Percentiles rank a stretch among this genome's conserved stretches.
Conservation (phyloP, 805 yeast species). For the Limtongia smithiae region DNA sequence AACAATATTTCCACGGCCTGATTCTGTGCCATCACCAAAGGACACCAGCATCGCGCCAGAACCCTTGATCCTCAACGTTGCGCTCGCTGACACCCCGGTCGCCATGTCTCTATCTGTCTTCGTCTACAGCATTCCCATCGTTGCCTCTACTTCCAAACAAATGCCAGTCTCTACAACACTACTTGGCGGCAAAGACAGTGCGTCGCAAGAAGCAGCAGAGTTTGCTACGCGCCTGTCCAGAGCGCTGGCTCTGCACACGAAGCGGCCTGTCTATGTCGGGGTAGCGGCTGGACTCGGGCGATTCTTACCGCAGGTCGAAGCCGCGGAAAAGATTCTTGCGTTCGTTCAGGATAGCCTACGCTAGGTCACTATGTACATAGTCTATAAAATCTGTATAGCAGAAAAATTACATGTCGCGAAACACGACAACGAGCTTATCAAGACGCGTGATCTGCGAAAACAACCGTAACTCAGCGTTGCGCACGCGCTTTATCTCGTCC, state of each 20-base stretch:
- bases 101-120: conserved; percentile 9
- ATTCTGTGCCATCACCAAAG: not conserved
- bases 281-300: conserved; percentile 11
- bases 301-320: conserved; percentile 13
- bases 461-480: conserved; percentile 36
- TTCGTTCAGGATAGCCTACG: conserved; percentile 7
- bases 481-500: conserved; percentile 58
- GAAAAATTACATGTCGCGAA: conserved; percentile 37
- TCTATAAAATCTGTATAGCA: not conserved
- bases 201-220: conserved; percentile 15
- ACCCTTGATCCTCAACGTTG: conserved; percentile 12
- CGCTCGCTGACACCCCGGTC: conserved; percentile 5
- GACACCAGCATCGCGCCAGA: conserved; percentile 1
- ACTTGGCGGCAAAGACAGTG: conserved; percentile 15
- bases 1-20: conserved; percentile 13
- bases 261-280: conserved; percentile 26
- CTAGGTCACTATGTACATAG: not conserved
- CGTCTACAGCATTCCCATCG: conserved; percentile 16
- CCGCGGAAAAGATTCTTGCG: conserved; percentile 9
- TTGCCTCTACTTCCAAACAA: not conserved
- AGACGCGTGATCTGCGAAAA: conserved; percentile 36
- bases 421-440: conserved; percentile 40
- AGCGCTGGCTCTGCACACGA: conserved; percentile 4
- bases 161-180: conserved; percentile 15
- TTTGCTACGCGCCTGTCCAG: conserved; percentile 20